Evolutionary conservation across 306 rosid genomes (phyloP), one percentile per base, ranked within the genome.

Genomic region (Pachyrhizus erosus): DNA sequence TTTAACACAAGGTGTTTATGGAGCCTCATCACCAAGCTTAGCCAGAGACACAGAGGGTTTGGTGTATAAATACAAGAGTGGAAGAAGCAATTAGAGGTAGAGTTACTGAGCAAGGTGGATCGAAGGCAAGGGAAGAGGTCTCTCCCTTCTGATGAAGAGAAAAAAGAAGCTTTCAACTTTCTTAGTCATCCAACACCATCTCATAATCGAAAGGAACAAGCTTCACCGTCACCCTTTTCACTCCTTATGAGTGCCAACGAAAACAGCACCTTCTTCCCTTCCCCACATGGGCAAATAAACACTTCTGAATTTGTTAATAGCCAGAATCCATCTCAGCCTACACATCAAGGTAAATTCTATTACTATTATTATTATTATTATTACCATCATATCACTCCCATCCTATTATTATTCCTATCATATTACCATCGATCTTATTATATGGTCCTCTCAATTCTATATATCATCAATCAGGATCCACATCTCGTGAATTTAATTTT

Each of bases 111-210:
- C 86, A 86, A 83, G 74, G 89, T 86, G 89, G 89, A 86, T 86
- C 89, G 39, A 75, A 86, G 80, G 80, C 80, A 86, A 76, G 89
- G 85, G 20, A 86, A 86, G 82, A 83, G 87, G 58, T 72, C 78
- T 80, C 83, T 83, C 24, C 65, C 85, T 76, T 57, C 62, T 80
- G 83, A 82, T 80, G 89, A 84, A 31, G 80, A 66, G 64, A 80
- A 75, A 64, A 83, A 18, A 40, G 81, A 79, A 80, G 54, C 26
- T 80, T 73, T 42, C 65, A 17, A n/a, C 34, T 82, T 75, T 49
- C 49, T 26, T 15, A 5, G 23, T 52, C 39, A 65, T 10, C 46
- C 58, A 57, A 45, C 86, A 64, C 37, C 83, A 14, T 73, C 81
- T 55, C 68, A 77, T 17, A 70, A 73, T 78, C 79, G 10, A 42